These are phyloP conservation scores for Pseudogymnoascus sp. DNA, from an alignment of 2,329 filamentous ascomycete species.

Conservation along the genomic window DNA sequence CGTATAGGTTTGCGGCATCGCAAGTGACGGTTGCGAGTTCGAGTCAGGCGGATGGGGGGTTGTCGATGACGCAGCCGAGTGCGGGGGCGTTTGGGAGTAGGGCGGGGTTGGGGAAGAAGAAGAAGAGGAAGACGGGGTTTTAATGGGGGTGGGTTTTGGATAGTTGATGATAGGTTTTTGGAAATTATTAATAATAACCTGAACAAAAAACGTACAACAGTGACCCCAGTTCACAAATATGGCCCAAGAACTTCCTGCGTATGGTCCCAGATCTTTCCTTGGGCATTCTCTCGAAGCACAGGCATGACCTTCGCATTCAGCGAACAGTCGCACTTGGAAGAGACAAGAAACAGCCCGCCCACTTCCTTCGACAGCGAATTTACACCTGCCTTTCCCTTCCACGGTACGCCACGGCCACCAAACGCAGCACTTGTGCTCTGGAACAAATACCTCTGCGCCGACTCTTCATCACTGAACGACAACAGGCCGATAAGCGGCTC, in stretches of 20 bases:
- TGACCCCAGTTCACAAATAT: slow-evolving; percentile 9
- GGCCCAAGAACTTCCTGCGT: slow-evolving; percentile 27
- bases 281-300: slow-evolving; percentile 25
- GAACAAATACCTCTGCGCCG: slow-evolving; percentile 30
- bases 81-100: slow-evolving; percentile 40
- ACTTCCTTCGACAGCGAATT: slow-evolving; percentile 23
- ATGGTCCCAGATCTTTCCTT: slow-evolving; percentile 28
- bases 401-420: slow-evolving; percentile 29
- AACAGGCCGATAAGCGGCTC: slow-evolving; percentile 27
- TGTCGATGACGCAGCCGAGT: slow-evolving; percentile 38
- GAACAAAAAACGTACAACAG: not conserved
- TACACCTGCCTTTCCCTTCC: slow-evolving; percentile 25
- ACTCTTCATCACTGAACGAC: slow-evolving; percentile 25
- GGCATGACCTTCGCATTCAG: slow-evolving; percentile 26
- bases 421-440: slow-evolving; percentile 30
- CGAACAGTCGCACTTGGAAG: slow-evolving; percentile 27
- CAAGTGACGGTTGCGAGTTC: not conserved
- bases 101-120: slow-evolving; percentile 32
- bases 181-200: not conserved
- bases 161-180: not conserved
- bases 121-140: slow-evolving; percentile 37
- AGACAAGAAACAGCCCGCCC: slow-evolving; percentile 30
- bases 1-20: not conserved
- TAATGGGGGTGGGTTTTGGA: slow-evolving; percentile 10
- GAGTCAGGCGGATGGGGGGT: slow-evolving; percentile 20